Evolutionary conservation across 1,284 basidiomycete genomes (phyloP).

Genomic region (Trametes pubescens): DNA sequence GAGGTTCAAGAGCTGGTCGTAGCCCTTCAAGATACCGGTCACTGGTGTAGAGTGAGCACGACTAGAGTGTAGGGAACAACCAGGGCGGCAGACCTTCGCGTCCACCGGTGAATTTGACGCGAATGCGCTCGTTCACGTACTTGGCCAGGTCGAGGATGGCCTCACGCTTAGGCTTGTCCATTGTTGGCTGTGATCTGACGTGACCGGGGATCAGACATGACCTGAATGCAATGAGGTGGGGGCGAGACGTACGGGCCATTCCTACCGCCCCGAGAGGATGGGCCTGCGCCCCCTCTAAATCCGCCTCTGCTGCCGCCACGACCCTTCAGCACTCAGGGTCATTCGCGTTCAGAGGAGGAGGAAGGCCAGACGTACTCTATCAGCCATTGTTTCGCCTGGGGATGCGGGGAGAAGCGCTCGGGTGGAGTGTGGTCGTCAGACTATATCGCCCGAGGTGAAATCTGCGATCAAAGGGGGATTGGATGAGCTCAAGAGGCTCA

Average conservation of each 20-base stretch:
- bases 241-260: conserved; percentile 34
- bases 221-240: neutral
- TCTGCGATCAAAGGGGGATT: neutral
- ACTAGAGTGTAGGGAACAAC: neutral
- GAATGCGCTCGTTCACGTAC: conserved; percentile 91
- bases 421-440: neutral
- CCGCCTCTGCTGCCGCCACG: conserved; percentile 41
- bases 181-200: conserved; percentile 51
- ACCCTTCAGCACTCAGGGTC: conserved; percentile 37
- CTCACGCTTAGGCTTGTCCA: conserved; percentile 92
- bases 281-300: conserved; percentile 32
- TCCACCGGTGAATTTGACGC: conserved; percentile 97
- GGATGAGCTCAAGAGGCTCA: conserved; percentile 5
- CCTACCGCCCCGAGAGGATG: conserved; percentile 34
- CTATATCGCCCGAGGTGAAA: neutral
- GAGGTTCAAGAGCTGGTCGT: conserved; percentile 96
- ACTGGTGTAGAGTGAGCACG: conserved; percentile 58
- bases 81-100: conserved; percentile 80
- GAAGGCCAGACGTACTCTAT: conserved; percentile 42
- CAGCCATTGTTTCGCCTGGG: conserved; percentile 42
- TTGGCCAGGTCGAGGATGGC: conserved; percentile 96
- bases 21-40: conserved; percentile 92
- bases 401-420: neutral
- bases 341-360: conserved; percentile 29
- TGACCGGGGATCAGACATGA: neutral